Percentiles rank a stretch among this genome's conserved stretches.
phyloP scores from a whole-genome alignment of 2,329 filamentous ascomycete genomes.

The Cladophialophora chaetospira region DNA sequence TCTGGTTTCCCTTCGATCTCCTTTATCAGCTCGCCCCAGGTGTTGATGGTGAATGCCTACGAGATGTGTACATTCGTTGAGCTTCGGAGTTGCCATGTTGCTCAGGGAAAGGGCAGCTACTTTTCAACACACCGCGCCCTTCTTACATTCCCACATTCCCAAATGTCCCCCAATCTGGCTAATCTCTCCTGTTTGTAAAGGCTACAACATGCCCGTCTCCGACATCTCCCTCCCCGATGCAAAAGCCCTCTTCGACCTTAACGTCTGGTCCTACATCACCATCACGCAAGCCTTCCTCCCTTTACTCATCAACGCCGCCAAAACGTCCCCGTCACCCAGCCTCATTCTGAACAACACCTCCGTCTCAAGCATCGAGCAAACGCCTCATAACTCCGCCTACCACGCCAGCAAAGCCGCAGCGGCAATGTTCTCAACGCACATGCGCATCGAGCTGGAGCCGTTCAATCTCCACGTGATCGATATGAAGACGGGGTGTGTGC shows the following conservation, averaged over 20 bases:
- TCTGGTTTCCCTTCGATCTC: background rate
- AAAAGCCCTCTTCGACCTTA: constrained; percentile 40
- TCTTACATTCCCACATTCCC: background rate
- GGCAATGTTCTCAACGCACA: constrained; percentile 34
- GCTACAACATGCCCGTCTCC: constrained; percentile 35
- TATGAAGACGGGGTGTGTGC: constrained; percentile 33
- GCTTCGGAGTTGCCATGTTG: too few relatives aligned
- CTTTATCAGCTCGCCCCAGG: background rate
- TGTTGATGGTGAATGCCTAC: background rate
- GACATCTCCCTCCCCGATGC: constrained; percentile 38
- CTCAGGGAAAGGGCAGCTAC: too few relatives aligned
- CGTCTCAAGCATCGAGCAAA: constrained; percentile 34
- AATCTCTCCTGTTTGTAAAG: too few relatives aligned
- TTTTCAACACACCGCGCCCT: background rate
- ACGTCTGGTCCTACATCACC: constrained; percentile 40
- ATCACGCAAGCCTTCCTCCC: constrained; percentile 42
- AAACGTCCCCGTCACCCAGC: constrained; percentile 21
- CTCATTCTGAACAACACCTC: constrained; percentile 45
- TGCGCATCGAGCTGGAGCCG: constrained; percentile 39
- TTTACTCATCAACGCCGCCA: constrained; percentile 28
- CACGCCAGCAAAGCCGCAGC: constrained; percentile 39
- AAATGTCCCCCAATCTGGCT: too few relatives aligned
- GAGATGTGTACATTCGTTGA: too few relatives aligned
- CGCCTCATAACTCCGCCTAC: constrained; percentile 41
- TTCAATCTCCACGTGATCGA: constrained; percentile 37